Evolutionary conservation across 2,329 filamentous ascomycete genomes (phyloP).

Genomic region (Xylariomycetidae sp.): DNA sequence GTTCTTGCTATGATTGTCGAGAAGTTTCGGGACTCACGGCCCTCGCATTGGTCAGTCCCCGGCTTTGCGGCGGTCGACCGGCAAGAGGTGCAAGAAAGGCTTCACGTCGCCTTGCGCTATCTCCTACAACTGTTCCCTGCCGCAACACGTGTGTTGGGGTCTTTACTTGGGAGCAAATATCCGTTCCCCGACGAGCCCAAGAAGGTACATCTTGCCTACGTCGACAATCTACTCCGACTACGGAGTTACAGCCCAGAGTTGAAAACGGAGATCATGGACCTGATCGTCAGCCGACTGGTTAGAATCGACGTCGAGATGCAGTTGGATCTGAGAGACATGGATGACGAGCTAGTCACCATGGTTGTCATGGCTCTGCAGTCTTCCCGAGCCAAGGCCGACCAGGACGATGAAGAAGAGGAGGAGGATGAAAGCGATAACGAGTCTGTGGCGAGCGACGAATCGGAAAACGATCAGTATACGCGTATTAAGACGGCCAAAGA

Average conservation of each 20-base stretch:
- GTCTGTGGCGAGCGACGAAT: conserved; percentile 64
- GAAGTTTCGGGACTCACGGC: conserved; percentile 57
- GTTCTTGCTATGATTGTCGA: conserved; percentile 77
- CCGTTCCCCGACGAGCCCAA: conserved; percentile 72
- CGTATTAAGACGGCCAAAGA: conserved; percentile 68
- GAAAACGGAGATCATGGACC: conserved; percentile 70
- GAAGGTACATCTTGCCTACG: conserved; percentile 78
- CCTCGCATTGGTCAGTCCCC: conserved; percentile 40
- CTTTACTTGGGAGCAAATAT: conserved; percentile 62
- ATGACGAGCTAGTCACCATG: conserved; percentile 76
- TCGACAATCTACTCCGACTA: conserved; percentile 74
- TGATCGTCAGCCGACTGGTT: conserved; percentile 81
- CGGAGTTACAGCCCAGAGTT: conserved; percentile 73
- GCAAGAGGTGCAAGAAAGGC: conserved; percentile 61
- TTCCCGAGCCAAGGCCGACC: conserved; percentile 38
- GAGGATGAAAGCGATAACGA: conserved; percentile 61
- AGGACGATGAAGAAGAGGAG: conserved; percentile 41
- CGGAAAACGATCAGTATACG: conserved; percentile 57
- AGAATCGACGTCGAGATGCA: conserved; percentile 96
- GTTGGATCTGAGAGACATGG: conserved; percentile 84
- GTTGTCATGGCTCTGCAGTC: conserved; percentile 52
- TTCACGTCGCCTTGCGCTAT: conserved; percentile 71
- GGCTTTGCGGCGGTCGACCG: conserved; percentile 55
- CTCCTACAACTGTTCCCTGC: conserved; percentile 78
- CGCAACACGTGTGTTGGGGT: conserved; percentile 62